These are phyloP conservation scores for Phytophthora chlamydospora DNA, from an alignment of 352 stramenopile species.

Conservation along the genomic window DNA sequence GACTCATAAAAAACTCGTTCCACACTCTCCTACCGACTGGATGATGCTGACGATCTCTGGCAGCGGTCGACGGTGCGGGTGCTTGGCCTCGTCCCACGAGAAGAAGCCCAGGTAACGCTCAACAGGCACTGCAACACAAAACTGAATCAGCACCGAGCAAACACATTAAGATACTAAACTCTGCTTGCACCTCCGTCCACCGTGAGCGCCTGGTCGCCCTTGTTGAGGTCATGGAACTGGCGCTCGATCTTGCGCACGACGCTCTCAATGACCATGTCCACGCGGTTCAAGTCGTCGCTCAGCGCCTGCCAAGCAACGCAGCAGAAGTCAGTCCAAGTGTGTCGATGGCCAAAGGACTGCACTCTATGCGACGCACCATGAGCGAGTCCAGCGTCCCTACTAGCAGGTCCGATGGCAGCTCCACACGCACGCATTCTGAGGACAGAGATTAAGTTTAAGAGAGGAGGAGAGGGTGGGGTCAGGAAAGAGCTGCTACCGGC, in stretches of 20 bases:
- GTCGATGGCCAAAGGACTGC: too few species aligned
- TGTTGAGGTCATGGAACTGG: slow-evolving; percentile 95
- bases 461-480: background rate
- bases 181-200: slow-evolving; percentile 71
- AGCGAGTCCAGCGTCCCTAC: slow-evolving; percentile 98
- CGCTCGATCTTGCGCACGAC: slow-evolving; percentile 98
- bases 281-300: slow-evolving; percentile 95
- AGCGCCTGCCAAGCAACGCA: slow-evolving; percentile 48
- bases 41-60: slow-evolving; percentile 96
- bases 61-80: slow-evolving; percentile 95
- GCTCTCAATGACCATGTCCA: slow-evolving; percentile 94
- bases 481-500: slow-evolving; percentile 41
- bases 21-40: slow-evolving; percentile 68
- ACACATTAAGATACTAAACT: background rate
- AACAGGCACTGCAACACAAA: slow-evolving; percentile 76
- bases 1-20: background rate
- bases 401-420: slow-evolving; percentile 93
- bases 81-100: slow-evolving; percentile 98
- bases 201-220: slow-evolving; percentile 82
- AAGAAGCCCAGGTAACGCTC: slow-evolving; percentile 97
- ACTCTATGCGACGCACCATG: slow-evolving; percentile 75
- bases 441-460: slow-evolving; percentile 8
- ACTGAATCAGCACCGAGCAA: background rate
- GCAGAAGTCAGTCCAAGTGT: slow-evolving; percentile 2
- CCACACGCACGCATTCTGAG: slow-evolving; percentile 81